Base-by-base conservation (phyloP, 768 basidiomycete species). In the Lepiota venenata region DNA sequence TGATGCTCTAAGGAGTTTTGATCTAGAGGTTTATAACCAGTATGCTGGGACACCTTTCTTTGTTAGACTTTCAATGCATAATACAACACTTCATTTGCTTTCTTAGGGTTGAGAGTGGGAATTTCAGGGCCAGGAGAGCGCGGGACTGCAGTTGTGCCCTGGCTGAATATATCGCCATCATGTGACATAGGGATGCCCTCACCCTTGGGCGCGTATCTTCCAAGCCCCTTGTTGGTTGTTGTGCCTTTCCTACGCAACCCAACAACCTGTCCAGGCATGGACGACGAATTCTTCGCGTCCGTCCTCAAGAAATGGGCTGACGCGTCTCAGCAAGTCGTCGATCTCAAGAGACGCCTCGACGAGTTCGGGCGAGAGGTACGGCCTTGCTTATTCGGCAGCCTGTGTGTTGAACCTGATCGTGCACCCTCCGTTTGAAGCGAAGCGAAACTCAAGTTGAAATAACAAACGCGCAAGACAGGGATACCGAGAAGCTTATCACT, bases 1-100 rank as follows among this genome's bases (percentile, higher is more conserved):
- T 98, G 67, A 96, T 97, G 94, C 83, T 98, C 55, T 97, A 70
- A 84, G 29, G 53, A 22, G 39, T 25, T 20, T 22, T 47, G 62
- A 44, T 48, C 38, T 59, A 38, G 27, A 42, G 54, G 49, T 50
- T 55, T 25, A 41, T 22, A 41, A 25, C 32, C 53, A 55, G 47
- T 41, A 55, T 55, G 53, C 53, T 41, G 47, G 39, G 53, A 47
- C 57, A 42, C 52, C 52, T 51, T 48, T 32, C 25, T 21, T 54
- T 56, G 49, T 47, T 55, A 42, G 51, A 52, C 37, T 40, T 35
- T 47, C n/a, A 46, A 56, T 47, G 50, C 53, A 58, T 58, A 55
- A 57, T 61, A 61, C 50, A 50, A 45, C 47, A 37, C 29, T 18
- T 37, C 38, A 25, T 36, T 49, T 48, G 42, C 38, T 52, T 29